Conservation (phyloP, 2,329 filamentous ascomycete species). For the Ceratocystis cubensis region DNA sequence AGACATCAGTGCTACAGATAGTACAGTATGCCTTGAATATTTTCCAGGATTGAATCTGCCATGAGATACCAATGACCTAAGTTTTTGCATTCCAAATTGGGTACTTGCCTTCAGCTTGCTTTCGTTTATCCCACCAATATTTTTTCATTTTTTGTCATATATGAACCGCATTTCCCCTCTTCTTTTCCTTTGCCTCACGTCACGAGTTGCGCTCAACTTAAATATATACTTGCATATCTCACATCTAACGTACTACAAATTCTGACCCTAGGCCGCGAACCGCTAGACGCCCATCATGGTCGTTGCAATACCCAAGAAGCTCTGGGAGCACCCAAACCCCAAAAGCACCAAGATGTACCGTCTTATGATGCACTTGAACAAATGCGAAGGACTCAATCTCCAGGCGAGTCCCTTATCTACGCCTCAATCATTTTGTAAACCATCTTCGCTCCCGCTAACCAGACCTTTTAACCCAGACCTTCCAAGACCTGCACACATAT, state of each 20-base stretch:
- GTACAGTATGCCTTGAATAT: too few relatives aligned
- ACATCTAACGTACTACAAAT: too few relatives aligned
- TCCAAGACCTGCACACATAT: slow-evolving; percentile 57
- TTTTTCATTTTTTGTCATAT: not conserved
- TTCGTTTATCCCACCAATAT: not conserved
- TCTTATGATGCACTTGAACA: slow-evolving; percentile 55
- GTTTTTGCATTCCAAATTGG: not conserved
- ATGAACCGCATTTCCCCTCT: not conserved
- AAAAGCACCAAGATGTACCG: slow-evolving; percentile 50
- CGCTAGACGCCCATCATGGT: not conserved
- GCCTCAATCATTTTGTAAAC: not conserved
- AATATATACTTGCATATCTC: not conserved
- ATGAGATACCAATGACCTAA: not conserved
- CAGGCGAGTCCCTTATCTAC: slow-evolving; percentile 33
- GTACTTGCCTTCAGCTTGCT: not conserved
- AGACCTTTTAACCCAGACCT: slow-evolving; percentile 37
- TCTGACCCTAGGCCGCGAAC: too few relatives aligned
- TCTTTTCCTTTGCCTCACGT: not conserved
- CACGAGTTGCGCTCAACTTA: not conserved
- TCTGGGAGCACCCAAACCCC: slow-evolving; percentile 55
- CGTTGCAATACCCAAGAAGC: slow-evolving; percentile 38
- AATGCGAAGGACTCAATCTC: slow-evolving; percentile 42
- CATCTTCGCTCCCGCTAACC: not conserved
- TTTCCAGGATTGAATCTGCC: too few relatives aligned
- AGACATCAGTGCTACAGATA: too few relatives aligned